Conservation (phyloP, 2,329 filamentous ascomycete genomes). For the Colletotrichum spaethianum region DNA sequence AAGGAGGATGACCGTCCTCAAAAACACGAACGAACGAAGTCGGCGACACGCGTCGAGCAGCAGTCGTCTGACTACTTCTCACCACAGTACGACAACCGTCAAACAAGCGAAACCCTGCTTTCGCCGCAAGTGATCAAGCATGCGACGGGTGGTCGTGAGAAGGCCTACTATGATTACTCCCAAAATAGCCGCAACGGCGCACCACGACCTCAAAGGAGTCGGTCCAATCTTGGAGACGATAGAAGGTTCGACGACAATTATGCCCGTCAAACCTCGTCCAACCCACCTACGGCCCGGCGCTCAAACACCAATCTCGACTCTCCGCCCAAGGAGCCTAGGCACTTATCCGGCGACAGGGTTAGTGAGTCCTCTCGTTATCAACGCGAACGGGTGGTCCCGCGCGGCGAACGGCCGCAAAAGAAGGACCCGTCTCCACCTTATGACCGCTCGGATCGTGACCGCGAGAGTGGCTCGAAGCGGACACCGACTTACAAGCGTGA, state of each 20-base stretch:
- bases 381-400: constrained; percentile 36
- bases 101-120: constrained; percentile 52
- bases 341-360: constrained; percentile 51
- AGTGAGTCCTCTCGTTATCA: constrained; percentile 46
- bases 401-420: constrained; percentile 43
- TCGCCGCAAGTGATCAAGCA: constrained; percentile 61
- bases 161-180: constrained; percentile 55
- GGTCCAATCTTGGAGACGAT: constrained; percentile 48
- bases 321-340: constrained; percentile 46
- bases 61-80: constrained; percentile 51
- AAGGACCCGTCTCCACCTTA: constrained; percentile 51
- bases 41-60: constrained; percentile 50
- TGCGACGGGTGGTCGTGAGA: constrained; percentile 58
- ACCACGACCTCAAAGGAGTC: constrained; percentile 50
- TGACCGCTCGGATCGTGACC: constrained; percentile 45
- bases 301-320: constrained; percentile 46
- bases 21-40: constrained; percentile 54
- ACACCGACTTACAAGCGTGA: constrained; percentile 48
- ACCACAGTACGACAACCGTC: constrained; percentile 44
- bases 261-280: constrained; percentile 47
- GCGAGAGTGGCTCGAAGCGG: constrained; percentile 44
- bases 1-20: constrained; percentile 43
- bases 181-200: constrained; percentile 44
- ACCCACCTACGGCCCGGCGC: constrained; percentile 45
- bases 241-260: constrained; percentile 44